phyloP scores from a whole-genome alignment of 108 stramenopile genomes.

The Fistulifera pelliculosa region DNA sequence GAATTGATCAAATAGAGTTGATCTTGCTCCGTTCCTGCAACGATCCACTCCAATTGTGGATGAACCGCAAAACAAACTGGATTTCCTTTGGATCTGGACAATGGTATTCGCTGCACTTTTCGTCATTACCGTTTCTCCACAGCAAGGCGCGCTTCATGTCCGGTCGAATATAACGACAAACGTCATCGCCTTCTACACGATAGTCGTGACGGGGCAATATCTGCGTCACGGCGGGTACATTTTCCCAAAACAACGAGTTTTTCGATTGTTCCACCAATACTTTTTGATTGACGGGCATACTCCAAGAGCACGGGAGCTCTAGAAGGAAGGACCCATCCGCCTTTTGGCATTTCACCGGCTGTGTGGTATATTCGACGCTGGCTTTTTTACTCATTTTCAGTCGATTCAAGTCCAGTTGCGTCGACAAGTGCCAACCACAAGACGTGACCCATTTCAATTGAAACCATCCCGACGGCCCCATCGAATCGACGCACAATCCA shows the following conservation, averaged over 20 bases:
- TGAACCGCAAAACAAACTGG: constrained; percentile 1
- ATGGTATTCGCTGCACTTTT: not conserved
- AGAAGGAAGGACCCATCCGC: not conserved
- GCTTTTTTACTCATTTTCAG: not conserved
- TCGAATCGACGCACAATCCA: too few relatives aligned
- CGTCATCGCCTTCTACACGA: not conserved
- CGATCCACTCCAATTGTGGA: not conserved
- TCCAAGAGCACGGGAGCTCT: too few relatives aligned
- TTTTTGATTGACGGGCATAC: too few relatives aligned
- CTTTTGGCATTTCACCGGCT: not conserved
- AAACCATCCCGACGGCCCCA: too few relatives aligned
- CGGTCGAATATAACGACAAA: not conserved
- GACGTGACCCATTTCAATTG: not conserved
- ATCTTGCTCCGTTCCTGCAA: not conserved
- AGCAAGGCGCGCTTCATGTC: not conserved
- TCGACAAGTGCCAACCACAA: not conserved
- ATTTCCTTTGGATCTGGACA: not conserved
- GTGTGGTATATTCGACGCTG: not conserved
- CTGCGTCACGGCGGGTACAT: constrained; percentile 2
- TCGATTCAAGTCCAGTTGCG: not conserved
- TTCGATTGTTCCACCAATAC: not conserved
- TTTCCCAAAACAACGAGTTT: constrained; percentile 1
- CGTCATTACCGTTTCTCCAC: not conserved
- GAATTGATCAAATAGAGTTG: too few relatives aligned
- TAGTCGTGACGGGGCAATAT: constrained; percentile 1